phyloP scores from a whole-genome alignment of 345 rosid genomes.

The Turritis glabra region DNA sequence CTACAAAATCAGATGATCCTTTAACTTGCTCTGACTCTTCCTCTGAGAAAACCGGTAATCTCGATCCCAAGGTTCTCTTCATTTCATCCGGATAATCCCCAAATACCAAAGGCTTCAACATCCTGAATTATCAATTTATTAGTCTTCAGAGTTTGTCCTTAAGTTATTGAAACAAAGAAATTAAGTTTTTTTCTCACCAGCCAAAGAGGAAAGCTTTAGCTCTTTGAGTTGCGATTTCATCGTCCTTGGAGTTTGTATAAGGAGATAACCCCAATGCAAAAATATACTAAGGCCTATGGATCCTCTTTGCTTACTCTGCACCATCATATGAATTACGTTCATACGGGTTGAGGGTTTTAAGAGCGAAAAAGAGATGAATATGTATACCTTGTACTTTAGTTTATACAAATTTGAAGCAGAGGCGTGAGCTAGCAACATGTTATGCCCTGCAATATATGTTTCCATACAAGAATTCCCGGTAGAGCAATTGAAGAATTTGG shows the following conservation, averaged over 20 bases:
- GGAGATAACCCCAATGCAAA: conserved; percentile 45
- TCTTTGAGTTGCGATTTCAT: conserved; percentile 49
- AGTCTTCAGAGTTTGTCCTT: background rate
- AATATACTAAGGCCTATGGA: conserved; percentile 48
- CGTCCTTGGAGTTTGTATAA: conserved; percentile 48
- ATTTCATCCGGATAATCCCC: conserved; percentile 74
- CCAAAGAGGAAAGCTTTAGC: conserved; percentile 46
- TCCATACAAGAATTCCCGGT: conserved; percentile 37
- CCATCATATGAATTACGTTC: background rate
- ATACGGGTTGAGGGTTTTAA: background rate
- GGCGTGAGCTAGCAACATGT: conserved; percentile 70
- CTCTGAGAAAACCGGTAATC: conserved; percentile 61
- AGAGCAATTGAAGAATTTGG: conserved; percentile 32
- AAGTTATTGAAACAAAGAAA: background rate
- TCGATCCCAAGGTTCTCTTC: conserved; percentile 60
- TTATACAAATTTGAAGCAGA: conserved; percentile 57
- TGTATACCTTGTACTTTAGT: conserved; percentile 56
- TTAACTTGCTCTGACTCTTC: conserved; percentile 55
- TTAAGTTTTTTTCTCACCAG: conserved; percentile 41
- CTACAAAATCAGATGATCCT: conserved; percentile 70
- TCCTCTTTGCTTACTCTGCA: conserved; percentile 62
- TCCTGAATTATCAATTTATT: conserved; percentile 36
- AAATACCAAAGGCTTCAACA: conserved; percentile 56
- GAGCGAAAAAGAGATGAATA: background rate
- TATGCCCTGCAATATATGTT: conserved; percentile 64